Conservation (phyloP, 192 early-diverging fungal genomes). For the Coemansia sp. region DNA sequence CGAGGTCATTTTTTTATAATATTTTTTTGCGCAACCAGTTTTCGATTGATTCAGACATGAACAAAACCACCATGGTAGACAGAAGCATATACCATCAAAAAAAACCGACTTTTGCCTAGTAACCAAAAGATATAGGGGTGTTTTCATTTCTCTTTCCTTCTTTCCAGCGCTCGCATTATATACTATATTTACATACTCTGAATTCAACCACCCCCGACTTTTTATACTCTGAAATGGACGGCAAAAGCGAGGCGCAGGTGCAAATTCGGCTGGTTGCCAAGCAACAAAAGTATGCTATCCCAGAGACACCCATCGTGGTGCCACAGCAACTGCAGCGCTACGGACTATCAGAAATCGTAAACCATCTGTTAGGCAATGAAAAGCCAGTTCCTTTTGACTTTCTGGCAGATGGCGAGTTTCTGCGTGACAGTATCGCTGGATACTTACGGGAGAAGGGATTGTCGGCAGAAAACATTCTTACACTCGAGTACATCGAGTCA, state of each 20-base stretch:
- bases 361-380: constrained; percentile 70
- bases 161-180: too few species aligned
- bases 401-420: constrained; percentile 86
- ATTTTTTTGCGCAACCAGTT: too few species aligned
- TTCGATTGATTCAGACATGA: too few species aligned
- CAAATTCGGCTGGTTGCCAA: constrained; percentile 83
- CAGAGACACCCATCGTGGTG: constrained; percentile 81
- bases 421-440: constrained; percentile 67
- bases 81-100: too few species aligned
- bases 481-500: constrained; percentile 90
- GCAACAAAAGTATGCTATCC: constrained; percentile 70
- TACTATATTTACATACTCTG: not conserved
- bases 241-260: constrained; percentile 55
- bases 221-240: constrained; percentile 21
- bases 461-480: constrained; percentile 73
- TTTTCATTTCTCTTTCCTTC: not conserved
- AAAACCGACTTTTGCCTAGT: too few species aligned
- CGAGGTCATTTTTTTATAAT: too few species aligned
- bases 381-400: constrained; percentile 87
- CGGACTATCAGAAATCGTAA: constrained; percentile 91
- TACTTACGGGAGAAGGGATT: constrained; percentile 63
- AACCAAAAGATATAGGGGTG: too few species aligned
- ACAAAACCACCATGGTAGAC: too few species aligned
- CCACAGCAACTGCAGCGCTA: constrained; percentile 81
- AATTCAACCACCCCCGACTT: not conserved